A percentile compares a stretch with the other conserved stretches of the same genome.
These are phyloP conservation scores for Magnusiomyces suaveolens DNA, from an alignment of 1,139 yeast species.

Conservation along the genomic window DNA sequence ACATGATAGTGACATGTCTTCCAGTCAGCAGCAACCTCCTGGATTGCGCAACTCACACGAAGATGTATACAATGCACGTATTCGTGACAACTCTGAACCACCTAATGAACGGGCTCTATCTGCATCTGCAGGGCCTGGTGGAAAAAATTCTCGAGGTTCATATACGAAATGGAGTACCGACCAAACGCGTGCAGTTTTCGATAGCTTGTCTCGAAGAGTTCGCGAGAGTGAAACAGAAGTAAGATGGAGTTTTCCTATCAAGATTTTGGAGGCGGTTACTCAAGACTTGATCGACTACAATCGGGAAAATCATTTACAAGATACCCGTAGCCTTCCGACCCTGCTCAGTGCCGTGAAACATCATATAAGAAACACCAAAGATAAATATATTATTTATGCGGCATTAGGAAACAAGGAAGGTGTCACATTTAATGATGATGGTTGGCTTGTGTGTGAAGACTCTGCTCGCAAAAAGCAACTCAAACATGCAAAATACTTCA, in stretches of 20 bases:
- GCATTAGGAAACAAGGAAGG: constrained; percentile 1
- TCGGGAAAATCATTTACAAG: background rate
- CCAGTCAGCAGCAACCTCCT: background rate
- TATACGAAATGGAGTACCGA: constrained; percentile 3
- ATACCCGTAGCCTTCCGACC: background rate
- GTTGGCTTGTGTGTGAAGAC: constrained; percentile 3
- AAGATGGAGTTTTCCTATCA: constrained; percentile 2
- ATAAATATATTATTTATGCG: constrained; percentile 1
- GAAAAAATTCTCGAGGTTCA: background rate
- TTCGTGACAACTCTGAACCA: background rate
- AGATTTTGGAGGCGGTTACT: constrained; percentile 1
- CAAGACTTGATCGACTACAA: background rate
- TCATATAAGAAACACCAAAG: constrained; percentile 5
- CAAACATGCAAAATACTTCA: constrained; percentile 4
- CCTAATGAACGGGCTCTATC: background rate
- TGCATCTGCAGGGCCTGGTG: background rate
- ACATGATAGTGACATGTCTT: background rate
- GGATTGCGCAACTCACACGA: background rate
- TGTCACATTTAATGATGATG: constrained; percentile 4
- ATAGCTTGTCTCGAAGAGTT: background rate
- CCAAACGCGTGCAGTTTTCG: constrained; percentile 2
- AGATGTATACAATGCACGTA: background rate
- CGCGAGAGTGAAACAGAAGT: constrained; percentile 3
- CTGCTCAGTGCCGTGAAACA: constrained; percentile 3
- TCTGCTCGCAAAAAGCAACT: background rate